Evolutionary conservation across 2,329 filamentous ascomycete genomes (phyloP).

Genomic region (Alternaria sp.): DNA sequence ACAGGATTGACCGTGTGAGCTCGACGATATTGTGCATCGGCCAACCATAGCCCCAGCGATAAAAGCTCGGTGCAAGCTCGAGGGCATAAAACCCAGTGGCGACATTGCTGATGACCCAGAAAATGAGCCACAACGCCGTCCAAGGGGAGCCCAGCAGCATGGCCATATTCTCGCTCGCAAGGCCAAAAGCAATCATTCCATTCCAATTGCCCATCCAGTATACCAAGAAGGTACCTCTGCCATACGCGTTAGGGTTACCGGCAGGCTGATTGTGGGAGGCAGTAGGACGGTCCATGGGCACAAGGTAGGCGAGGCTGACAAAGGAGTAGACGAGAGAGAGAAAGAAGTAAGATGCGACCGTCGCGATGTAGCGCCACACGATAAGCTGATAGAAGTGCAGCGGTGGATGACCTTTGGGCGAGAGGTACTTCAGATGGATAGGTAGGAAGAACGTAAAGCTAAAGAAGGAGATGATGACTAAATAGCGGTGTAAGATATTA

Average conservation of each 20-base stretch:
- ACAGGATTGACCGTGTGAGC: conserved; percentile 64
- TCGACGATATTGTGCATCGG: conserved; percentile 68
- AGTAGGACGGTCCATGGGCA: conserved; percentile 61
- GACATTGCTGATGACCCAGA: conserved; percentile 71
- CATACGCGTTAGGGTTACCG: conserved; percentile 61
- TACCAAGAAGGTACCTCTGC: conserved; percentile 63
- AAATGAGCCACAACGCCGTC: conserved; percentile 68
- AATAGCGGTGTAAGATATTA: conserved; percentile 36
- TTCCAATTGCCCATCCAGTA: conserved; percentile 69
- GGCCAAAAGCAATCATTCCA: conserved; percentile 67
- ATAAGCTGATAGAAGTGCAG: conserved; percentile 65
- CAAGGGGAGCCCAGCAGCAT: conserved; percentile 68
- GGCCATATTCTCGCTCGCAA: conserved; percentile 69
- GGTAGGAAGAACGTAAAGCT: conserved; percentile 69
- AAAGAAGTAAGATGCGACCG: conserved; percentile 64
- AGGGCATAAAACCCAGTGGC: conserved; percentile 65
- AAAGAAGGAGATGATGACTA: conserved; percentile 72
- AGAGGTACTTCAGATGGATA: conserved; percentile 65
- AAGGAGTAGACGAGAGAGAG: conserved; percentile 68
- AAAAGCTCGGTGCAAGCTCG: conserved; percentile 63
- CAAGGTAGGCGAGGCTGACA: conserved; percentile 66
- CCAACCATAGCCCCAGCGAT: conserved; percentile 68
- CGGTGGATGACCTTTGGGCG: conserved; percentile 61
- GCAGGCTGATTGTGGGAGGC: conserved; percentile 53
- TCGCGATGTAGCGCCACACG: conserved; percentile 63